Evolutionary conservation across 352 stramenopile genomes (phyloP).

Genomic region (Phytophthora pinifolia): DNA sequence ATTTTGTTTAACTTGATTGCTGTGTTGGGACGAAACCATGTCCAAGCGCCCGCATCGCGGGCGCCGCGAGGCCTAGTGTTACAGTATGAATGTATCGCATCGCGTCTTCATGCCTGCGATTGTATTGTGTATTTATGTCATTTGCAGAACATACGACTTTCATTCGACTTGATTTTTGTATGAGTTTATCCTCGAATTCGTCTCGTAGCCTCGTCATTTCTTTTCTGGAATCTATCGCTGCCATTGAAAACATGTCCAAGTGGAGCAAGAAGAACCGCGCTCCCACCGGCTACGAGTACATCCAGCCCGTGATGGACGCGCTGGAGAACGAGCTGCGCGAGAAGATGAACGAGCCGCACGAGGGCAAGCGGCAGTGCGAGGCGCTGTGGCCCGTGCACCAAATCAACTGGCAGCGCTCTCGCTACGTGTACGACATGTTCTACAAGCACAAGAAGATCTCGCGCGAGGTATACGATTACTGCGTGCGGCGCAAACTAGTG

Average conservation of each 20-base stretch:
- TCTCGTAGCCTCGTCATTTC: no score
- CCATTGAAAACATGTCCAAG: constrained; percentile 66
- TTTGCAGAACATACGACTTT: no score
- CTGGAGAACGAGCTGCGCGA: constrained; percentile 97
- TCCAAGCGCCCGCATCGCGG: no score
- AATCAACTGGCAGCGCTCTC: constrained; percentile 98
- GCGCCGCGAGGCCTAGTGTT: no score
- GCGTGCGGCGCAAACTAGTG: constrained; percentile 92
- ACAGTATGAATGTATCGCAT: no score
- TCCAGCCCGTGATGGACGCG: constrained; percentile 95
- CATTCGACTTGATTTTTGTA: no score
- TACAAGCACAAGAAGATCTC: constrained; percentile 97
- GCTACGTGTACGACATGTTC: constrained; percentile 99
- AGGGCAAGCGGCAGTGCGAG: constrained; percentile 97
- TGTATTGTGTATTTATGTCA: no score
- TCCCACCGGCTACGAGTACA: constrained; percentile 94
- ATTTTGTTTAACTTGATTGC: no score
- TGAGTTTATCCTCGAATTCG: no score
- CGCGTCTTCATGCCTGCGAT: no score
- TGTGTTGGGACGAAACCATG: no score
- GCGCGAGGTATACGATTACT: constrained; percentile 98
- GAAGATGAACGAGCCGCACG: constrained; percentile 97
- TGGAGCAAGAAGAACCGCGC: constrained; percentile 86
- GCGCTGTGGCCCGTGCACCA: constrained; percentile 98
- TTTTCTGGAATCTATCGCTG: no score